Conservation (phyloP, 176 grass and related monocot species). For the Aegilops bicornis region DNA sequence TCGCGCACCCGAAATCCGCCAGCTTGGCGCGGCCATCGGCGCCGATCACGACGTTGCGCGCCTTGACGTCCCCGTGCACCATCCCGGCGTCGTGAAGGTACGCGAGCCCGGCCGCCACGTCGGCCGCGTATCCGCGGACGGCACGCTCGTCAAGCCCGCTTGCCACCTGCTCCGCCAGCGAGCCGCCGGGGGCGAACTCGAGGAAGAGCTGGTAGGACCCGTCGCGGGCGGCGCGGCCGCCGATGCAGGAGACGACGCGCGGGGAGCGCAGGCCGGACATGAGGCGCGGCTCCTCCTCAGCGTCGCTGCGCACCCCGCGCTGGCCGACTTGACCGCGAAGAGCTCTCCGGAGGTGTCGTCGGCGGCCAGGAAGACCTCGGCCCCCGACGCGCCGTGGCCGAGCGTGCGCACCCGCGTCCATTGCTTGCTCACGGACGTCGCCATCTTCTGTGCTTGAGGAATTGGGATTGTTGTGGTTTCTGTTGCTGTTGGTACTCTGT, state of each 20-base stretch:
- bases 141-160: slow-evolving; percentile 21
- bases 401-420: slow-evolving; percentile 55
- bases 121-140: slow-evolving; percentile 6
- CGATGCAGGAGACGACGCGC: slow-evolving; percentile 29
- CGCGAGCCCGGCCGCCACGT: slow-evolving; percentile 48
- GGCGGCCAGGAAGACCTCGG: slow-evolving; percentile 56
- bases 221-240: neutral
- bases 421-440: neutral
- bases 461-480: neutral
- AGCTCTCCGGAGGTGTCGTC: slow-evolving; percentile 25
- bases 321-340: slow-evolving; percentile 60
- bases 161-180: slow-evolving; percentile 31
- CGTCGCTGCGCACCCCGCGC: neutral
- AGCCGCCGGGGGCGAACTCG: slow-evolving; percentile 47
- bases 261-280: slow-evolving; percentile 27
- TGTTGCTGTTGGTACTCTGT: neutral
- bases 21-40: slow-evolving; percentile 59
- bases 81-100: slow-evolving; percentile 54
- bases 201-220: slow-evolving; percentile 33
- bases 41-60: slow-evolving; percentile 64
- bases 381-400: slow-evolving; percentile 59
- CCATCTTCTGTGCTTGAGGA: neutral
- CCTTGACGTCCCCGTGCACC: slow-evolving; percentile 81
- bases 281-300: slow-evolving; percentile 40
- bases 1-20: slow-evolving; percentile 73